A percentile compares a stretch with the other conserved stretches of the same genome.
Conservation (phyloP, 1,284 basidiomycete genomes). For the Ceratobasidium sp. region DNA sequence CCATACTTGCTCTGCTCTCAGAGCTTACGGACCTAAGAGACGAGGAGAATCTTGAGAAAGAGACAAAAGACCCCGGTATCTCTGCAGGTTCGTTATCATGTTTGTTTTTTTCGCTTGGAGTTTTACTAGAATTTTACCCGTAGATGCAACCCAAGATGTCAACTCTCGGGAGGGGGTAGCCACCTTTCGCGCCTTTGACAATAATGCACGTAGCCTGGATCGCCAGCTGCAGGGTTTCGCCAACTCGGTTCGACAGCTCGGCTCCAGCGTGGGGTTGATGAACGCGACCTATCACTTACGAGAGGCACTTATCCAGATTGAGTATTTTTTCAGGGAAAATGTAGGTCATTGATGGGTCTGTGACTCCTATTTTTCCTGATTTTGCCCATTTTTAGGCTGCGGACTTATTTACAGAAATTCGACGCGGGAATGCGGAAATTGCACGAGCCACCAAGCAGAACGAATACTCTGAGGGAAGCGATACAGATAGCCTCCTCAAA, state of each 20-base stretch:
- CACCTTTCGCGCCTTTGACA: conserved; percentile 28
- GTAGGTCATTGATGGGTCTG: conserved; percentile 3
- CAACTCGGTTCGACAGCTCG: conserved; percentile 49
- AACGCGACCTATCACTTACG: conserved; percentile 48
- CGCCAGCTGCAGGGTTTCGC: conserved; percentile 48
- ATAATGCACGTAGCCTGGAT: conserved; percentile 23
- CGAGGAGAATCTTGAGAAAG: conserved; percentile 13
- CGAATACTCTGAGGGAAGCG: neutral
- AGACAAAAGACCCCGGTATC: conserved; percentile 20
- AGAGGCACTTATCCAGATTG: conserved; percentile 45
- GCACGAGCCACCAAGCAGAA: neutral
- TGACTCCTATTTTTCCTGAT: neutral
- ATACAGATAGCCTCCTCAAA: neutral
- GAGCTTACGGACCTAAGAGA: conserved; percentile 30
- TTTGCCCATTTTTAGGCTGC: conserved; percentile 11
- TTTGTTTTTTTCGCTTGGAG: neutral
- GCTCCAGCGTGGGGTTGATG: conserved; percentile 47
- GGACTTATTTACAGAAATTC: conserved; percentile 29
- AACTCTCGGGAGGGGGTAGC: conserved; percentile 30
- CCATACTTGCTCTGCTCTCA: conserved; percentile 33
- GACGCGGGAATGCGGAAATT: conserved; percentile 11
- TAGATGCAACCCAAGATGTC: conserved; percentile 18
- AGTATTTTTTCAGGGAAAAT: conserved; percentile 51
- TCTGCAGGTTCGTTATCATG: conserved; percentile 13
- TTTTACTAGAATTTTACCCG: neutral